Base-by-base conservation (phyloP, 2,329 filamentous ascomycete genomes). In the Geosmithia flava region DNA sequence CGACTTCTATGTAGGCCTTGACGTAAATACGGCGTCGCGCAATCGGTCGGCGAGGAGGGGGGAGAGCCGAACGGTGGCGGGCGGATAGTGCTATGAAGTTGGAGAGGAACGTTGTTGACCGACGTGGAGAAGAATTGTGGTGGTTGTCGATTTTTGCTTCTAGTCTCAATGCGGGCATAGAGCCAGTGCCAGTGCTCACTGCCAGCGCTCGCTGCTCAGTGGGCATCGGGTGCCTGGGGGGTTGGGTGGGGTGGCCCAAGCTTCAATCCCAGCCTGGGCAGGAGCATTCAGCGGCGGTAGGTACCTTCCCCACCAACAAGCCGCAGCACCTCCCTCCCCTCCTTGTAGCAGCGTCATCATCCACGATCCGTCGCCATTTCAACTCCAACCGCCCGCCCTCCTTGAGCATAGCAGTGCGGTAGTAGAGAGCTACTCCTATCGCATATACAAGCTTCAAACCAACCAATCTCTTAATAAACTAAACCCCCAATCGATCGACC, bases 391-490 rank as follows among this genome's bases (percentile, higher is more conserved):
- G 23, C 23, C 23, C 23, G 23, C 8, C 23, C 23, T 27, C 23
- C 23, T 27, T 27, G 33, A 37, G 6, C 10, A 13, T 37, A 37
- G 13, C 39, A 46, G 49, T 45, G 72, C 79, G 86, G 77, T 93
- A 96, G 93, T 97, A 84, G 93, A 97, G 93, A 95, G 88, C 80
- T 87, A 66, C 67, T 69, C 67, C 67, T 69, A 69, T 68, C 62
- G 65, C 56, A 37, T 33, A 53, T 73, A 45, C 23, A 46, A 11
- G 10, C 13, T 17, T 29, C 40, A 19, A 7, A 11, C 39, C 7
- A 11, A 7, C n/a, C 40, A 19, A 3, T 20, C 40, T 4, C 8
- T 8, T 8, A 27, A 27, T 8, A 8, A 20, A 30, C 44, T 23
- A 16, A 27, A 44, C 7, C 23, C 23, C 23, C 15, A 39, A 52